These are phyloP conservation scores for Rhodotorula taiwanensis DNA, from an alignment of 768 basidiomycete species.

Conservation along the genomic window DNA sequence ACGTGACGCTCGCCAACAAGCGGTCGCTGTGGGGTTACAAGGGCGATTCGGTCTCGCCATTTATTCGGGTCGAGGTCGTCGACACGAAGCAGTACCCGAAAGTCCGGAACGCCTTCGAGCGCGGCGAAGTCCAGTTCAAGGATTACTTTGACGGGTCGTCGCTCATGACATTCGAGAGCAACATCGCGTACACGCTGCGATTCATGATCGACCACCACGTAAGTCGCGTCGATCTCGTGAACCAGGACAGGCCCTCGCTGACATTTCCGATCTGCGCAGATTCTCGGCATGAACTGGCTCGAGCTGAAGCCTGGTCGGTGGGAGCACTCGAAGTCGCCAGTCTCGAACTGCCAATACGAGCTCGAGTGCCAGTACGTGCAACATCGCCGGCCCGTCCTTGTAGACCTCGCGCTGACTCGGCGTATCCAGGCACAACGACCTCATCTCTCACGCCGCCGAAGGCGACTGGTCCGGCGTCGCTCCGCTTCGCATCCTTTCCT, in stretches of 20 bases:
- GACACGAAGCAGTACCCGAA: conserved; percentile 74
- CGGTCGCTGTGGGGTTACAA: conserved; percentile 75
- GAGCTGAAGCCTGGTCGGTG: conserved; percentile 82
- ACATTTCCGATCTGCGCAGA: conserved; percentile 48
- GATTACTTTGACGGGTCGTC: conserved; percentile 51
- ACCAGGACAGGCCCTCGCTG: conserved; percentile 1
- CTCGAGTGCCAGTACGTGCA: conserved; percentile 58
- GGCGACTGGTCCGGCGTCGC: conserved; percentile 87
- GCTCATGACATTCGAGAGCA: conserved; percentile 80
- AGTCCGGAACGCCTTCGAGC: conserved; percentile 86
- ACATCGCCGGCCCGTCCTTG: conserved; percentile 1
- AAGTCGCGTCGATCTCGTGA: conserved; percentile 6
- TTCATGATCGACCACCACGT: conserved; percentile 99
- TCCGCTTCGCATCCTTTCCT: conserved; percentile 86
- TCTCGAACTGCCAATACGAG: conserved; percentile 84
- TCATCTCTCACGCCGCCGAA: conserved; percentile 86
- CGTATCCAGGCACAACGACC: conserved; percentile 61
- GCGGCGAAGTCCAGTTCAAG: conserved; percentile 63
- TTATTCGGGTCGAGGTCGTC: conserved; percentile 72
- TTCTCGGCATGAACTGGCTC: conserved; percentile 99
- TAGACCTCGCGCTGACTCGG: not conserved
- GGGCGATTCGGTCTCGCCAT: conserved; percentile 69
- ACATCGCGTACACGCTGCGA: conserved; percentile 78
- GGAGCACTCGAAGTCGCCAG: conserved; percentile 55
- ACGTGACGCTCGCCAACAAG: conserved; percentile 37